Conservation (phyloP, 1,139 yeast species). For the Suhomyces anneliseae region DNA sequence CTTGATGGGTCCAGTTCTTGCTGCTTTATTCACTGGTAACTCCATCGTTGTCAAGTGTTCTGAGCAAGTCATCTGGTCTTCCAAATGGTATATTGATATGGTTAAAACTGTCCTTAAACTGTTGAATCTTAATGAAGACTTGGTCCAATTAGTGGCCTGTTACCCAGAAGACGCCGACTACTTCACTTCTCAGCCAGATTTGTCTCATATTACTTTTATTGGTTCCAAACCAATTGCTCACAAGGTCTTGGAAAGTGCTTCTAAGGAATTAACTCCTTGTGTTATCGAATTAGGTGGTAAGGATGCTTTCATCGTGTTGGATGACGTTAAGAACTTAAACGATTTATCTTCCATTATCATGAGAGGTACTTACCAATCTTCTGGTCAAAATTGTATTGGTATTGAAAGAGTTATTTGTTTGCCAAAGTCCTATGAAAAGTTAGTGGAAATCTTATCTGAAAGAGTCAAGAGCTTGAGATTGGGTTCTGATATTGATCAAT, state of each 20-base stretch:
- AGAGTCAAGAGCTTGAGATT: conserved; percentile 65
- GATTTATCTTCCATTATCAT: conserved; percentile 77
- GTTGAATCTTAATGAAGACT: conserved; percentile 73
- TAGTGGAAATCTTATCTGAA: conserved; percentile 55
- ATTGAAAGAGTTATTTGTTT: conserved; percentile 88
- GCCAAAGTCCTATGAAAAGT: conserved; percentile 60
- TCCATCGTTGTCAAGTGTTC: conserved; percentile 90
- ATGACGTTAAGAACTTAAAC: conserved; percentile 57
- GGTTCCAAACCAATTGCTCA: conserved; percentile 96
- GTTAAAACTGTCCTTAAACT: conserved; percentile 69
- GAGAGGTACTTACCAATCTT: conserved; percentile 95
- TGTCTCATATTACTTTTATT: conserved; percentile 87
- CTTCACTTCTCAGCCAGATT: conserved; percentile 77
- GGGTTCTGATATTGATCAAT: conserved; percentile 90
- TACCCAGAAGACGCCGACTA: conserved; percentile 87
- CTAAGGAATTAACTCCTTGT: conserved; percentile 82
- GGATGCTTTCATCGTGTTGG: conserved; percentile 84
- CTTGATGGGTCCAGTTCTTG: conserved; percentile 86
- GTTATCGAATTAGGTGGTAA: conserved; percentile 96
- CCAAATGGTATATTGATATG: conserved; percentile 69
- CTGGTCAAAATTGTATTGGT: conserved; percentile 97
- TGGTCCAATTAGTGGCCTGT: conserved; percentile 77
- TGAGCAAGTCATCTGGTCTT: conserved; percentile 95
- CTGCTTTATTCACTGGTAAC: conserved; percentile 86
- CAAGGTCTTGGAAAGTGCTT: conserved; percentile 77